A percentile compares a stretch with the other conserved stretches of the same genome.
These are phyloP conservation scores for Trichosanthes cucumerina DNA, from an alignment of 306 rosid species.

Conservation along the genomic window DNA sequence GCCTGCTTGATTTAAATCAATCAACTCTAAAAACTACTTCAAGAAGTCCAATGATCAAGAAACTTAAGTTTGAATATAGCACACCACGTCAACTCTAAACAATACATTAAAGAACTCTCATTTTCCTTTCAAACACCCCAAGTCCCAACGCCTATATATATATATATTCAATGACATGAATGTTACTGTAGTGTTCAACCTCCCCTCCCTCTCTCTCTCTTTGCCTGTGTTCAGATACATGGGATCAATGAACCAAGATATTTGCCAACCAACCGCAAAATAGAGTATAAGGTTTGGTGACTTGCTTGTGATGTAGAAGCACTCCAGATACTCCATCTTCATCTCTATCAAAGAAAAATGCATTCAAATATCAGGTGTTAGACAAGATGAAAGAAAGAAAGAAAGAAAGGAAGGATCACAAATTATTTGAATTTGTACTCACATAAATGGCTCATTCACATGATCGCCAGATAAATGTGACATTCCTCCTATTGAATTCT, in stretches of 20 bases:
- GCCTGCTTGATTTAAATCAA: not conserved
- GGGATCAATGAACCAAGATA: constrained; percentile 29
- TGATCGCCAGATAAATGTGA: constrained; percentile 88
- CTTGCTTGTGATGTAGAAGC: constrained; percentile 99
- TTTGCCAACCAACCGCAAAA: constrained; percentile 83
- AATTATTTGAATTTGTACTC: constrained; percentile 20
- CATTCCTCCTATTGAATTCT: constrained; percentile 94
- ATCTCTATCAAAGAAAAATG: constrained; percentile 44
- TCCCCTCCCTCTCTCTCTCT: not conserved
- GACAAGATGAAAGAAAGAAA: not conserved
- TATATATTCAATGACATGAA: not conserved
- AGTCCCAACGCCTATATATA: no score
- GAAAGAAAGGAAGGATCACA: not conserved
- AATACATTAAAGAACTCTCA: not conserved
- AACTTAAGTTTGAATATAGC: not conserved
- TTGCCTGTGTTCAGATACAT: not conserved
- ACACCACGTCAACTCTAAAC: not conserved
- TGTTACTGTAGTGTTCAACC: not conserved
- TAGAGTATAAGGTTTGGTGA: constrained; percentile 61
- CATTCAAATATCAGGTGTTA: constrained; percentile 13
- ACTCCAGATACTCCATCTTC: constrained; percentile 98
- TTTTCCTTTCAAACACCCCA: not conserved
- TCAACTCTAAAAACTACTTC: not conserved
- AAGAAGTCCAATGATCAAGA: not conserved
- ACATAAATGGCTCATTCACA: constrained; percentile 87